A percentile compares a stretch with the other conserved stretches of the same genome.
phyloP scores from a whole-genome alignment of 2,329 filamentous ascomycete genomes.

The Xylaria sp. region DNA sequence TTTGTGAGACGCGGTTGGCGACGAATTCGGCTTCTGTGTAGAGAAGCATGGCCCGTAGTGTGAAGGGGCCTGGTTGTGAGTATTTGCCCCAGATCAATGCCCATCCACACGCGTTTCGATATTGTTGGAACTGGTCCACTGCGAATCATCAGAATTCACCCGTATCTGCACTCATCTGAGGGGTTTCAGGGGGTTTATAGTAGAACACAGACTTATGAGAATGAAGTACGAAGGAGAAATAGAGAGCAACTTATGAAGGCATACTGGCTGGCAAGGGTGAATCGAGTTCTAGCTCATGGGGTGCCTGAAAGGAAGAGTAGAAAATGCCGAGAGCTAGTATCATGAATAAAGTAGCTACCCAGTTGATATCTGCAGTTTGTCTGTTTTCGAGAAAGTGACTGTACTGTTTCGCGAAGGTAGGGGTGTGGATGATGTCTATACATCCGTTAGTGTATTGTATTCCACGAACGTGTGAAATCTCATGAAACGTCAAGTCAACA shows the following conservation, averaged over 20 bases:
- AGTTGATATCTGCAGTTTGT: conserved; percentile 36
- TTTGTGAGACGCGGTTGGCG: conserved; percentile 45
- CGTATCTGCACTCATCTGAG: neutral
- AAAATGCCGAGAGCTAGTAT: conserved; percentile 40
- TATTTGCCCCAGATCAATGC: conserved; percentile 48
- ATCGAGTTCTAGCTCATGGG: conserved; percentile 41
- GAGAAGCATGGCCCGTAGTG: conserved; percentile 47
- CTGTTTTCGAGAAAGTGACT: conserved; percentile 45
- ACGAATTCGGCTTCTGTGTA: conserved; percentile 52
- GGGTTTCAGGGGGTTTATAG: neutral
- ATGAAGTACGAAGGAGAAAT: neutral
- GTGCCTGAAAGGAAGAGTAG: conserved; percentile 41
- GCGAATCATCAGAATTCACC: conserved; percentile 3
- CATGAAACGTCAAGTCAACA: conserved; percentile 13
- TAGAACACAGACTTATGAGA: neutral
- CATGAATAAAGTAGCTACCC: conserved; percentile 49
- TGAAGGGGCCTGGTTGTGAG: conserved; percentile 43
- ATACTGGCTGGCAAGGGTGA: conserved; percentile 34
- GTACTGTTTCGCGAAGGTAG: conserved; percentile 49
- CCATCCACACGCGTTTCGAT: conserved; percentile 46
- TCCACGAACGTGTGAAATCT: neutral
- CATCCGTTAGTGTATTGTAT: conserved; percentile 10
- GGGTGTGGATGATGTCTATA: conserved; percentile 48
- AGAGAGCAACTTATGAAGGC: neutral
- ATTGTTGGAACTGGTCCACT: conserved; percentile 43